Base-by-base conservation (phyloP, 2,329 filamentous ascomycete genomes). In the Metarhizium anisopliae region DNA sequence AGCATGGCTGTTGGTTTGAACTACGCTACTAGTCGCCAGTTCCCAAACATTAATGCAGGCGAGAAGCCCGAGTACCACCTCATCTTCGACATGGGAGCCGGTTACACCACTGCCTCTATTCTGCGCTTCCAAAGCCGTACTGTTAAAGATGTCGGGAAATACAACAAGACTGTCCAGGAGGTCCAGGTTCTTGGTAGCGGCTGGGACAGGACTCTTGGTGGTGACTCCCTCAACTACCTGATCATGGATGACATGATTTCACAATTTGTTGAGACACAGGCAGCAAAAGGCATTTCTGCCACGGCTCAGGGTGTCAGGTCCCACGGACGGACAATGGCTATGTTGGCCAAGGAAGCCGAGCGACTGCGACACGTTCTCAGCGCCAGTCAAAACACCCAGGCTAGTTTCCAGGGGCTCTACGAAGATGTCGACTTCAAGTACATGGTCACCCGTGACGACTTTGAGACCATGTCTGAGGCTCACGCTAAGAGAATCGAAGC, bases 1-100 rank as follows among this genome's bases (percentile, higher is more conserved):
- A 92, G 92, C 16, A 74, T 96, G 59, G 91, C 94, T 36, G 93
- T 99, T 56, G 94, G 91, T 30, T 74, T 99, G 62, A 95, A 99
- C 74, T 99, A 97, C 71, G 94, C 94, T 47, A 96, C 91, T 32
- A 88, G 83, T 66, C 84, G 94, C 65, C 90, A 88, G 16, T 99
- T 97, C 72, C 90, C 92, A 42, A 90, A 83, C 64, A 78, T 94
- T 58, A 88, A 83, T 55, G 86, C 94, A 54, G 90, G 90, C 55
- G 87, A 82, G 61, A 91, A 91, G 75, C 87, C 94, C 0, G 94
- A 99, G 72, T 83, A 92, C 64, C 90, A 99, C 73, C 75, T 99
- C 69, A 84, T 99, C 35, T 99, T 94, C 67, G 94, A 99, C 68
- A 97, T 99, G 92, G 94, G 94, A 62, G 92, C 94, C 62, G 94